A percentile compares a stretch with the other conserved stretches of the same genome.
phyloP scores from a whole-genome alignment of 805 yeast species.

The Metschnikowia orientalis region DNA sequence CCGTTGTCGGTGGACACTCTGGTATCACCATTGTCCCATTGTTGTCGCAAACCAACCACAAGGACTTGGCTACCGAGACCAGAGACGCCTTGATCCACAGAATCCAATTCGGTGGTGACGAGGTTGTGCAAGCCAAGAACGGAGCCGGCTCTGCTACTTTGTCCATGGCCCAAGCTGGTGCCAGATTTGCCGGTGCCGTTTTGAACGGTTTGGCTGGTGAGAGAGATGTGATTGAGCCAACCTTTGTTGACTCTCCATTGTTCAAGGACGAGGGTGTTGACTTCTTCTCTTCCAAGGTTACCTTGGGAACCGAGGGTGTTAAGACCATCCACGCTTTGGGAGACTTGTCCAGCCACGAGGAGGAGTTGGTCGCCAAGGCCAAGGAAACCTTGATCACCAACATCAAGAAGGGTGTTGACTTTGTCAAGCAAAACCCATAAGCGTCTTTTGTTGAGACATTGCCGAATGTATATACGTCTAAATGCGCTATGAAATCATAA shows the following conservation, averaged over 20 bases:
- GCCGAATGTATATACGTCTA: constrained; percentile 6
- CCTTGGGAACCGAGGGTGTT: constrained; percentile 90
- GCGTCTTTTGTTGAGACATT: constrained; percentile 4
- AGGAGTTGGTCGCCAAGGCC: constrained; percentile 74
- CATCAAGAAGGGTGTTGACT: constrained; percentile 90
- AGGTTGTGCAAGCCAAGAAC: constrained; percentile 88
- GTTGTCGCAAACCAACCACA: constrained; percentile 77
- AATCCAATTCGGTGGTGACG: constrained; percentile 95
- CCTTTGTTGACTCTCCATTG: constrained; percentile 77
- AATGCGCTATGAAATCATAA: too few relatives aligned
- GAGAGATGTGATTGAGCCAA: constrained; percentile 59
- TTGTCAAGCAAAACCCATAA: constrained; percentile 70
- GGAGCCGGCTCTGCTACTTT: constrained; percentile 93
- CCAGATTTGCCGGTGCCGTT: constrained; percentile 64
- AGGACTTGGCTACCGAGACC: constrained; percentile 55
- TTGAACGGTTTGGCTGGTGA: constrained; percentile 63
- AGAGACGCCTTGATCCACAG: constrained; percentile 71
- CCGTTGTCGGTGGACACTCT: constrained; percentile 96
- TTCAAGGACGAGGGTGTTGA: constrained; percentile 87
- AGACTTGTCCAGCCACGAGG: constrained; percentile 69
- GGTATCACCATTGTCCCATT: constrained; percentile 95
- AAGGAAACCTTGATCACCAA: constrained; percentile 86
- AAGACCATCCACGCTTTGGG: constrained; percentile 77
- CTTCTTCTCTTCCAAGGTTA: constrained; percentile 92
- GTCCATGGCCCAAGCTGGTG: constrained; percentile 92